Conservation (phyloP, 2,329 filamentous ascomycete species). For the Aureobasidium sp. region DNA sequence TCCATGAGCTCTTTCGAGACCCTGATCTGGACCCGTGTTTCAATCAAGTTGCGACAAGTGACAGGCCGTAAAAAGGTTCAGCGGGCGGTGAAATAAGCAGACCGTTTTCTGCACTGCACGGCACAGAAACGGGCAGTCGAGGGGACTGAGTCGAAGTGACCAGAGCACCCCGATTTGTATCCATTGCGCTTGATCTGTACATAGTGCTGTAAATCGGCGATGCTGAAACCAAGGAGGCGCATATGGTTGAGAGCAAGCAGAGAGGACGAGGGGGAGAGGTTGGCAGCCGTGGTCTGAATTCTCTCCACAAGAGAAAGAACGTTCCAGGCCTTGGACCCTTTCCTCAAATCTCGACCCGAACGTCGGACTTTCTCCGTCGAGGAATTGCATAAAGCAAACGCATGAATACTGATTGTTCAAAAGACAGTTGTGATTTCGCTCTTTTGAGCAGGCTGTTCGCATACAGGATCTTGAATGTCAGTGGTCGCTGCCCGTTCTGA, state of each 20-base stretch:
- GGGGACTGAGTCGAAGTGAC: background rate
- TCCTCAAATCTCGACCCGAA: background rate
- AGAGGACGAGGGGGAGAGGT: background rate
- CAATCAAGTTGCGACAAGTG: background rate
- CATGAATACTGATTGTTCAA: background rate
- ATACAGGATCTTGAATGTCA: background rate
- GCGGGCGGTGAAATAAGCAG: background rate
- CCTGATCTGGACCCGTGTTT: background rate
- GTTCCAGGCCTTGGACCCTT: background rate
- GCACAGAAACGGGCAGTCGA: background rate
- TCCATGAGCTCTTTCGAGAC: background rate
- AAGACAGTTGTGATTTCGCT: background rate
- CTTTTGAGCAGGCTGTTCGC: background rate
- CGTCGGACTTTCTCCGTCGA: background rate
- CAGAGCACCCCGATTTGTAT: background rate
- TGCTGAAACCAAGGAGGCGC: background rate
- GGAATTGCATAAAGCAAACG: background rate
- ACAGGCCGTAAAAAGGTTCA: background rate
- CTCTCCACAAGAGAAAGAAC: background rate
- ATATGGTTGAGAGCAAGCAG: background rate
- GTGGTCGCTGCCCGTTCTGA: background rate
- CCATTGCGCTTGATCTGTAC: background rate
- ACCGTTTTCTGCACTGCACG: slow-evolving; percentile 1
- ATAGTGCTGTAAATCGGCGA: background rate
- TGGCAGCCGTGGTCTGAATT: background rate